Evolutionary conservation across 148 eudicot genomes (phyloP), one percentile per base, ranked within the genome.

Genomic region (Bassia scoparia): DNA sequence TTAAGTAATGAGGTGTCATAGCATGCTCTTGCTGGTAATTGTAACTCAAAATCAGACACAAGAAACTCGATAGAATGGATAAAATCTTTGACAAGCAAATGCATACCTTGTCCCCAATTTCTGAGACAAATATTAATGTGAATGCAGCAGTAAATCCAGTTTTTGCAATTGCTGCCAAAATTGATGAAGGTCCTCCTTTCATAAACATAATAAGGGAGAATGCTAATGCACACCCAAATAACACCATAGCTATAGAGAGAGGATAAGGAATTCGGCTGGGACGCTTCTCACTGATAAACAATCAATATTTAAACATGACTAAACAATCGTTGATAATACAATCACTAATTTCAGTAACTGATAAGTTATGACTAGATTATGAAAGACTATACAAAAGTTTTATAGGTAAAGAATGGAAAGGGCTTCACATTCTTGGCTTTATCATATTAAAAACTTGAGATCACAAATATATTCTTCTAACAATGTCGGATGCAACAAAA

Each of bases 71-170:
- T 33, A 18, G 37, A 56, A 52, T 14, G 69, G 26, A 71, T 31
- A 43, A 67, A 68, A 49, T 24, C 21, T 61, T 34, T 52, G 26
- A 71, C 59, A 41, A 10, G 59, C 54, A 50, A 79, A 74, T 54
- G 46, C 10, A 71, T 84, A 95, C 99, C 99, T 95, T 95, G 84
- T 95, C 97, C 46, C 99, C 99, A 68, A 95, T 95, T 81, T 95
- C 99, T 26, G 99, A 95, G 76, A 95, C 93, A 78, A 88, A 87
- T 69, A 95, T 95, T 70, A 92, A 81, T 10, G 88, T 77, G 83
- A 95, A 95, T 46, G 97, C 96, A 74, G 97, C 99, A 76, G 99
- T 87, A 75, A 95, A 90, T 55, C 99, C 97, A 35, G 99, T 89
- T 79, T 95, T 95, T 15, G 99, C 86, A 76, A 92, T 80, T 76